Base-by-base conservation (phyloP, 75 land plant genomes). In the Picea sitchensis region DNA sequence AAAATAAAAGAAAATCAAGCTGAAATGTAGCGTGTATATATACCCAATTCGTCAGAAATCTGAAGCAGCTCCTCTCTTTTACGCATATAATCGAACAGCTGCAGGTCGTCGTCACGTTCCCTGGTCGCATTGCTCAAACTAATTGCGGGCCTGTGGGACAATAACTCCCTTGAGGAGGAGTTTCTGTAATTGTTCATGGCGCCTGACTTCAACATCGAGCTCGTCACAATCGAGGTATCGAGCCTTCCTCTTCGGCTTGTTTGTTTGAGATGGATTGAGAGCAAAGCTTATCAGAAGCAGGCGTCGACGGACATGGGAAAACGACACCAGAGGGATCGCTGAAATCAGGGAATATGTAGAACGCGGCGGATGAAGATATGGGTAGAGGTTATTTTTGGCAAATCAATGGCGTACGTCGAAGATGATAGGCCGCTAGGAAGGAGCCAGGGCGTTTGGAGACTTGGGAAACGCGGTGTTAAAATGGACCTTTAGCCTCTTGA, bases 1-100 rank as follows among this genome's bases (percentile, higher is more conserved):
- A 47, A 47, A 47, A 5, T 0, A 0, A 47, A 47, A 47, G 51
- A 47, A 47, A 47, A 47, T 47, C 51, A 6, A 47, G 6, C 51
- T 47, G 7, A 47, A 47, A 47, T 47, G 7, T 47, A 47, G 7
- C 51, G 51, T 47, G 6, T 6, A 47, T 47, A 44, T 44, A 47
- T 47, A 47, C 51, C 51, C 51, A 47, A 69, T 69, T 69, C 73
- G 2, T 41, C 73, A 69, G 54, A 41, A 14, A 69, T 21, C 54
- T n/a, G 73, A 41, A 69, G 54, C 5, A 69, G 73, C 11, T 41
- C n/a, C 12, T 38, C 73, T 69, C 73, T 44, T 20, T 69, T 69
- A 38, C 21, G 73, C 20, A 69, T 69, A 20, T 41, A 44, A 41
- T 69, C 21, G 12, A 69, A 69, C 47, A 69, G 73, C 0, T 44